Conservation (phyloP, 2,329 filamentous ascomycete genomes). For the Fusarium continuum region DNA sequence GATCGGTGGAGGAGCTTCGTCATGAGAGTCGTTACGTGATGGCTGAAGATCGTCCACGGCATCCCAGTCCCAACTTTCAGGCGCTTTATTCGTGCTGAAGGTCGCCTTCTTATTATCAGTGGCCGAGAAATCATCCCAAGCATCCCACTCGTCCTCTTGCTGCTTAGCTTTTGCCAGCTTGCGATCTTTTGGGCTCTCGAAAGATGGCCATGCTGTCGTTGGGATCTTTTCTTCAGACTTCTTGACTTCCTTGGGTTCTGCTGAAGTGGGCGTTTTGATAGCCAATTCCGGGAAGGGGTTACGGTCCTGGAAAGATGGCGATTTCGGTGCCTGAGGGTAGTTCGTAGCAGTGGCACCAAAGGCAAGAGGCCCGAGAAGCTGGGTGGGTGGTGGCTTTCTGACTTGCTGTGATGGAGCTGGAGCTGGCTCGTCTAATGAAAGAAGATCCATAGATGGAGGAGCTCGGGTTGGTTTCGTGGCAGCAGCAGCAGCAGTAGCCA, state of each 20-base stretch:
- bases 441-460: conserved; percentile 52
- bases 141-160: conserved; percentile 59
- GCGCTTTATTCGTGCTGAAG: conserved; percentile 20
- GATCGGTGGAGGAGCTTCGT: conserved; percentile 70
- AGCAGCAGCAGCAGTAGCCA: conserved; percentile 18
- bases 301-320: conserved; percentile 62
- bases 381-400: conserved; percentile 42
- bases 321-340: conserved; percentile 60
- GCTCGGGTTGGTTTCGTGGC: conserved; percentile 29
- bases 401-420: conserved; percentile 21
- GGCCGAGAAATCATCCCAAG: conserved; percentile 58
- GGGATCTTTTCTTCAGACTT: conserved; percentile 52
- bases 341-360: conserved; percentile 42
- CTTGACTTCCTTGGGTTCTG: conserved; percentile 47
- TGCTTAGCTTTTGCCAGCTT: conserved; percentile 25
- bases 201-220: conserved; percentile 57
- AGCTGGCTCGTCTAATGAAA: conserved; percentile 51
- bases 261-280: conserved; percentile 54
- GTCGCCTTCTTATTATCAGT: conserved; percentile 30
- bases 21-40: conserved; percentile 26
- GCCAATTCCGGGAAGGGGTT: conserved; percentile 62
- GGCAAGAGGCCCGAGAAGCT: conserved; percentile 46
- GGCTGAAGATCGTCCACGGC: conserved; percentile 49
- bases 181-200: conserved; percentile 37
- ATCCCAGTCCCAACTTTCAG: conserved; percentile 62